These are phyloP conservation scores for Dioscorea cayenensis DNA, from an alignment of 116 monocot genomes.

Conservation along the genomic window DNA sequence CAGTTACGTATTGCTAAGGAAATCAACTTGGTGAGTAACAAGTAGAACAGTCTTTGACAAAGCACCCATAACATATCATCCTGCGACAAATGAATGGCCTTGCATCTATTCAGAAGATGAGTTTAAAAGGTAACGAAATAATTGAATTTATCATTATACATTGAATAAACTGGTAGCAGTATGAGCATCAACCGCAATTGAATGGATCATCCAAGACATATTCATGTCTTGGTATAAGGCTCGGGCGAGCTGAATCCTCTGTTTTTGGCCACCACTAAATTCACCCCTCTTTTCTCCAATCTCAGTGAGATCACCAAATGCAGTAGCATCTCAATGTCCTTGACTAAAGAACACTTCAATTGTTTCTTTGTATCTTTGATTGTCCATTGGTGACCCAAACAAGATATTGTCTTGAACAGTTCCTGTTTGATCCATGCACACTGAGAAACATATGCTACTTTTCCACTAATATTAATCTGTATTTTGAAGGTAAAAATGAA, in stretches of 20 bases:
- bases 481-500: background rate
- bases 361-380: constrained; percentile 46
- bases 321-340: constrained; percentile 59
- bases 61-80: constrained; percentile 60
- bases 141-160: constrained; percentile 15
- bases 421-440: constrained; percentile 71
- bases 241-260: constrained; percentile 64
- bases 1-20: too few relatives aligned
- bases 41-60: constrained; percentile 54
- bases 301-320: constrained; percentile 56
- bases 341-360: constrained; percentile 49
- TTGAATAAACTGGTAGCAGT: constrained; percentile 60
- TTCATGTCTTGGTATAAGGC: constrained; percentile 56
- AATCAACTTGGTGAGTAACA: constrained; percentile 69
- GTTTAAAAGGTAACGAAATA: background rate
- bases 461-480: constrained; percentile 51
- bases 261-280: constrained; percentile 79
- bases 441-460: constrained; percentile 57
- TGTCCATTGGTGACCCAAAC: constrained; percentile 52
- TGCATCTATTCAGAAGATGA: background rate
- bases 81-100: constrained; percentile 7
- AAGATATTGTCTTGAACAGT: constrained; percentile 51
- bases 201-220: constrained; percentile 77
- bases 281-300: constrained; percentile 70
- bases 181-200: constrained; percentile 69